Conservation (phyloP, 768 basidiomycete species). For the Boletus rufocinnamomeus region DNA sequence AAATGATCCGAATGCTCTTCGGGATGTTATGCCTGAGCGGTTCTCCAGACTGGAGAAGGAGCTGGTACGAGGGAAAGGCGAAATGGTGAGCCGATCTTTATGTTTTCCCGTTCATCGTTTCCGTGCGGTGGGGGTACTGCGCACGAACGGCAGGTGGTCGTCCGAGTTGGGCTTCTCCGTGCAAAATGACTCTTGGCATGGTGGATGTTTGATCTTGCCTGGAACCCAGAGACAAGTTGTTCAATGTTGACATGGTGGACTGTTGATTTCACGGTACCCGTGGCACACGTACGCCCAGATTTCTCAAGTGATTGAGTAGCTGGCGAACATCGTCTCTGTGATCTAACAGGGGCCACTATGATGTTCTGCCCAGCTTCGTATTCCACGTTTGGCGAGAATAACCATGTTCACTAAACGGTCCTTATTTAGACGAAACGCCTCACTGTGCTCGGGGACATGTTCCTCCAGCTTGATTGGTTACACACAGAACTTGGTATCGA, state of each 20-base stretch:
- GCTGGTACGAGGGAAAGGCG: constrained; percentile 80
- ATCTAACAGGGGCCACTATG: neutral
- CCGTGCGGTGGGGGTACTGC: neutral
- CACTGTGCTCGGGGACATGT: constrained; percentile 57
- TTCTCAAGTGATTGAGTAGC: neutral
- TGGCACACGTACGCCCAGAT: neutral
- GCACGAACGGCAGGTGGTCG: neutral
- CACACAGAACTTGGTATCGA: constrained; percentile 79
- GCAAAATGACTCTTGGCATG: neutral
- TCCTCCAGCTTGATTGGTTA: constrained; percentile 81
- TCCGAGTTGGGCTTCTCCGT: neutral
- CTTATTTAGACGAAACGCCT: constrained; percentile 63
- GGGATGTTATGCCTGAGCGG: constrained; percentile 79
- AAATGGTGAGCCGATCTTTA: constrained; percentile 60
- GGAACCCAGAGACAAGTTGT: neutral
- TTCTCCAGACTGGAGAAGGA: constrained; percentile 84
- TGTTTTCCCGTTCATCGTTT: neutral
- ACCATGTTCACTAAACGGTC: constrained; percentile 1
- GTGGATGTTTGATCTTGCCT: neutral
- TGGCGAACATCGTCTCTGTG: neutral
- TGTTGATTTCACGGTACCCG: neutral
- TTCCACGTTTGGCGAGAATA: neutral
- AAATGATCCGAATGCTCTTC: constrained; percentile 42
- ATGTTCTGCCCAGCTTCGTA: neutral
- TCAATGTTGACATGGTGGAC: neutral